These are phyloP conservation scores for Fraxinus anomala DNA, from an alignment of 257 asterid genomes.

Conservation along the genomic window DNA sequence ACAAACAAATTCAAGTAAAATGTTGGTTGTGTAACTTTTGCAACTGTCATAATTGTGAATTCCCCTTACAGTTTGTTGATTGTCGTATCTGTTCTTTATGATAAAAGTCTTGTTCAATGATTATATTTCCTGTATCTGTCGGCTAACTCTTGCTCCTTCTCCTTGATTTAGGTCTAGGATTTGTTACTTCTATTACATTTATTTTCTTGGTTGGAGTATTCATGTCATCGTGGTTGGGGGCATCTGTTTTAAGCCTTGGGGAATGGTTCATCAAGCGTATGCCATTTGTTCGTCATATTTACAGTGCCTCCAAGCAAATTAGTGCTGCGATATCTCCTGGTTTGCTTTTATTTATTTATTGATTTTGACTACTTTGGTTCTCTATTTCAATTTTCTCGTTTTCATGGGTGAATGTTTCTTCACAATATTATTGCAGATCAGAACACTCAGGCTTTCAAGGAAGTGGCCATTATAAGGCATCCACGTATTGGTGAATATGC, in stretches of 20 bases:
- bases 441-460: constrained; percentile 74
- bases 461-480: constrained; percentile 80
- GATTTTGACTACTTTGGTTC: not conserved
- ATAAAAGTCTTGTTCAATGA: constrained; percentile 3
- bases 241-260: constrained; percentile 70
- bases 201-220: constrained; percentile 80
- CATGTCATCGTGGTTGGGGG: constrained; percentile 83
- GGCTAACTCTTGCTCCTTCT: constrained; percentile 20
- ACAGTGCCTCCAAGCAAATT: constrained; percentile 82
- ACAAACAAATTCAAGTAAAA: not conserved
- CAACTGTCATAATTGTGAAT: constrained; percentile 4
- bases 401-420: constrained; percentile 21
- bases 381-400: constrained; percentile 7
- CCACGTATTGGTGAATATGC: constrained; percentile 88
- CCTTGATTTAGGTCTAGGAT: constrained; percentile 65
- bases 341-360: constrained; percentile 27
- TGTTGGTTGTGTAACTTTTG: constrained; percentile 14
- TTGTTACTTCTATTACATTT: constrained; percentile 68
- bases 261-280: constrained; percentile 83
- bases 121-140: constrained; percentile 11
- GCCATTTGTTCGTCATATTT: constrained; percentile 83
- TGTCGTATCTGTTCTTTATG: not conserved
- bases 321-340: constrained; percentile 87
- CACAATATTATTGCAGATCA: constrained; percentile 49
- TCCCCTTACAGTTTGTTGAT: constrained; percentile 13